Evolutionary conservation across 2,329 filamentous ascomycete genomes (phyloP), one percentile per base, ranked within the genome.

Genomic region (Blastomyces gilchristii): DNA sequence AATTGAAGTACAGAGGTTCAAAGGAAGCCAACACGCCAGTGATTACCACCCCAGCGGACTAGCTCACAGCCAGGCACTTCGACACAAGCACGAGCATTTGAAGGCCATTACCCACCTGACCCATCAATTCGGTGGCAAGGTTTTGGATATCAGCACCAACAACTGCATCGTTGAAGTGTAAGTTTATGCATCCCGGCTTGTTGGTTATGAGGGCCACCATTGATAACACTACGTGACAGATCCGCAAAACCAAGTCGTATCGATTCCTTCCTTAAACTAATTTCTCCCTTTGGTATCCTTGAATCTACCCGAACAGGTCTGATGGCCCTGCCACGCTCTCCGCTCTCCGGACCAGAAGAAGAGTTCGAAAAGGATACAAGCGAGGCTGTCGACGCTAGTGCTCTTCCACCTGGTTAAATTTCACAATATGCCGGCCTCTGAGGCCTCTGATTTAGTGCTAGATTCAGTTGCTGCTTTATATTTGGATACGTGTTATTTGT

Each of bases 141-240:
- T 99, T 34, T 78, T 99, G 70, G 94, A 99, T 77, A 97, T 99
- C 71, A 96, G 91, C 81, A 97, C 90, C 61, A 97, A 90, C 78
- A 97, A 95, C 80, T 97, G 94, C 79, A 97, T 97, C 76, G 92
- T 99, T 65, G 94, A 99, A 78, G 78, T 99, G 90, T 93, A 84
- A 83, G 89, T 84, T 39, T 43, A 61, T 57, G 62, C 64, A 73
- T 62, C 66, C 61, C n/a, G 28, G 18, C 25, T 58, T 14, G 58
- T 53, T 56, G 71, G 68, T 49, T 37, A 8, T 39, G 43, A 18
- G 1, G 37, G 37, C 22, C 43, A 76, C 67, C 62, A 61, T 28
- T 22, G 39, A 49, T 63, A 12, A 66, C 43, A 9, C 25, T 31
- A 31, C 3, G 5, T 45, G 45, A 59, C 69, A 91, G 88, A 8